Conservation (phyloP, 116 monocot genomes). For the Iris pallida region DNA sequence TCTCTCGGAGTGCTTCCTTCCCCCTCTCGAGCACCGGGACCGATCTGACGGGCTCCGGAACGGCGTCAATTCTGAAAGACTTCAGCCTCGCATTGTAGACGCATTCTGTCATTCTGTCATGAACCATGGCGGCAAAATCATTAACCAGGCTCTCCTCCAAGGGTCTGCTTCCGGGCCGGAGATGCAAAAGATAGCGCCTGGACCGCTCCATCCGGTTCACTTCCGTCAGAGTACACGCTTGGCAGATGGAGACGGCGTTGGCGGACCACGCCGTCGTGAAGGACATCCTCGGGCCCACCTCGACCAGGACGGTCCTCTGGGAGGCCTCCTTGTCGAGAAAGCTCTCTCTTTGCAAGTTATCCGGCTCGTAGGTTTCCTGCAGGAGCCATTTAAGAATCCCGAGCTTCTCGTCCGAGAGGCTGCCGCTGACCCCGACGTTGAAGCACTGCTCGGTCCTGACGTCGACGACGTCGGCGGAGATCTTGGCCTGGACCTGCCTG, state of each 20-base stretch:
- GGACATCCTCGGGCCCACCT: conserved; percentile 86
- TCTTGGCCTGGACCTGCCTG: conserved; percentile 50
- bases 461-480: conserved; percentile 45
- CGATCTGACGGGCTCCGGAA: conserved; percentile 58
- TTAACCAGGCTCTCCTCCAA: conserved; percentile 41
- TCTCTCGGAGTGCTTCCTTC: conserved; percentile 65
- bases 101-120: conserved; percentile 98
- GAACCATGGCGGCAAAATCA: conserved; percentile 77
- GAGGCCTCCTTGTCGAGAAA: conserved; percentile 41
- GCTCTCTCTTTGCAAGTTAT: conserved; percentile 57
- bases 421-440: conserved; percentile 45
- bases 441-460: conserved; percentile 90
- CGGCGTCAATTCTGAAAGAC: conserved; percentile 43
- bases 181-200: conserved; percentile 60
- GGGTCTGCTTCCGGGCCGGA: conserved; percentile 39
- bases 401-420: conserved; percentile 56
- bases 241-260: conserved; percentile 89
- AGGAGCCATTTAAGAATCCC: conserved; percentile 75
- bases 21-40: conserved; percentile 79
- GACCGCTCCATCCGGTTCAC: conserved; percentile 82
- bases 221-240: conserved; percentile 56
- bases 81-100: conserved; percentile 59
- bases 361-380: conserved; percentile 83
- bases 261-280: conserved; percentile 92
- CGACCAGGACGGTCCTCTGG: conserved; percentile 34